Base-by-base conservation (phyloP, 139 green algal genomes). In the Haematococcus lacustris region DNA sequence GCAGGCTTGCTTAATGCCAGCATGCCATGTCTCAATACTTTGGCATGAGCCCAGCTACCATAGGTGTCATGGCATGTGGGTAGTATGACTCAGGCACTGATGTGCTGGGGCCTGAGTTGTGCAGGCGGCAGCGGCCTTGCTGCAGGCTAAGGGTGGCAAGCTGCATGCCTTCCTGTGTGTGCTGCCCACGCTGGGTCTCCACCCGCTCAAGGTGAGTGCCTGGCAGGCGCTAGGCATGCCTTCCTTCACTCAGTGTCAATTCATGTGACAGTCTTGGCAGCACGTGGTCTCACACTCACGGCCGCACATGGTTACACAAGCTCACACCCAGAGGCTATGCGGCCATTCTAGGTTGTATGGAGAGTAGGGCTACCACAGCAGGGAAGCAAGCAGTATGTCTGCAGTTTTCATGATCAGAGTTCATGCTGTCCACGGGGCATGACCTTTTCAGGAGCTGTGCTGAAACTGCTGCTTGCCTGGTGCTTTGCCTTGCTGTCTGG, bases 71-170 rank as follows among this genome's bases (percentile, higher is more conserved):
- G 57, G 9, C 28, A 9, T 33, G 4, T 67, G n/a, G n/a, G n/a
- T 40, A 67, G 9, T 5, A 33, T 7, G 7, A 28, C 33, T 25
- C 53, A 63, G 6, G 3, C n/a, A 33, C n/a, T 5, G 3, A 4
- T 2, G 3, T 63, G 26, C 30, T 43, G 1, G 3, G 5, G 3
- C 61, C 37, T 26, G 21, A n/a, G 3, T 13, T 13, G 2, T 39
- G n/a, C 67, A 89, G 70, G 86, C 87, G 32, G 82, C 84, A 1
- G 73, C 95, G 1, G 75, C 91, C 63, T 82, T 86, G 40, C 78
- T 96, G 2, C 88, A 91, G 71, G 79, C 76, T 1, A 81, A 39
- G 38, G 92, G 92, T 63, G 92, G 92, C 53, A 93, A 91, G 74
- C 60, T 97, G 53, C 81, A 92, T 73, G 88, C 83, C 2, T 96